Evolutionary conservation across 495 filamentous ascomycete genomes (phyloP), one percentile per base, ranked within the genome.

Genomic region (Penicillium egyptiacum): DNA sequence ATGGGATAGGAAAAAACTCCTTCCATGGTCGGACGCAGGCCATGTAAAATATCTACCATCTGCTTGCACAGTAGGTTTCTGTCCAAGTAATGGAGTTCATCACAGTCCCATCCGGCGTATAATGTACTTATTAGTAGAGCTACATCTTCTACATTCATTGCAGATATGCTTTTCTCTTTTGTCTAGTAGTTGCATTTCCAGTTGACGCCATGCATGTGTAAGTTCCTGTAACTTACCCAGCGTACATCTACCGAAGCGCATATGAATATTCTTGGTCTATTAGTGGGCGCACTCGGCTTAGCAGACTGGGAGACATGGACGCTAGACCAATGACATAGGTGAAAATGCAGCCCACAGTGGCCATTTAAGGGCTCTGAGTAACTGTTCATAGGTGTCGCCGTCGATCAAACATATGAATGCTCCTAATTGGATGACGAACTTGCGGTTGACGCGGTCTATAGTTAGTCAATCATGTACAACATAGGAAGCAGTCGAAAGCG

Each of bases 311-410:
- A 84, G 82, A 75, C 75, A 81, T 83, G 35, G 71, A 78, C 64
- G 83, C 75, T 31, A 83, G 71, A 44, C 83, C 84, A 50, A 87
- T 79, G 23, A 83, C 86, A 70, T 81, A 79, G 14, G 82, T 77
- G 5, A 87, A 69, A 48, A 87, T 84, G 35, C 85, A 81, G 7
- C 86, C 86, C 40, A 82, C 71, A 12, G 86, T 75, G 58, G 87
- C 82, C 76, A 83, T 82, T 0, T 77, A 73, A 47, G 86, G 62
- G 53, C 83, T 79, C 17, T 66, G 59, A 49, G 79, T 72, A 30
- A 79, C 71, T 12, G 81, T 68, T 63, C 87, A 83, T 39, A 86
- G 75, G 43, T n/a, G 81, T 77, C 11, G 30, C 11, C 11, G 16
- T 83, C 84, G 19, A 84, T 37, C 39, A 79, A 62, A 62, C 80